These are phyloP conservation scores for Dictyostelium firmibasis DNA, from an alignment of 78 protist species.

Conservation along the genomic window DNA sequence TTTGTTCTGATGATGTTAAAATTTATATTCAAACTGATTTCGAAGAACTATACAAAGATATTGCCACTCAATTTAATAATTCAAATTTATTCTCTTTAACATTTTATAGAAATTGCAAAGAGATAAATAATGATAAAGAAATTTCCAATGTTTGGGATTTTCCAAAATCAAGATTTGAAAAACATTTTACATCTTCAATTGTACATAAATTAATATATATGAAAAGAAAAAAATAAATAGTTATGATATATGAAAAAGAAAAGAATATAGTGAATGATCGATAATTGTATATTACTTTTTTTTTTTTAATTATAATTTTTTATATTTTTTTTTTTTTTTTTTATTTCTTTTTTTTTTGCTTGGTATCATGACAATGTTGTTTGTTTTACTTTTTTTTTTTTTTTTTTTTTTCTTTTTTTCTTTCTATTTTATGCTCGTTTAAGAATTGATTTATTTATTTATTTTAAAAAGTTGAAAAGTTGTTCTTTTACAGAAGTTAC, in stretches of 20 bases:
- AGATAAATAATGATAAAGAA: not conserved
- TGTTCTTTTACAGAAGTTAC: slow-evolving; percentile 16
- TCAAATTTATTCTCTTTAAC: not conserved
- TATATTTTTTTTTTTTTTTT: not conserved
- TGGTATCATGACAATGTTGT: too few species aligned
- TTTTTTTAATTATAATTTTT: not conserved
- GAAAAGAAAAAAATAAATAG: not conserved
- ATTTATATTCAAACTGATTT: not conserved
- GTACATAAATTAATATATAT: not conserved
- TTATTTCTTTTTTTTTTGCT: not conserved
- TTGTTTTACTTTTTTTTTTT: not conserved
- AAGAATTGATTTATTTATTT: not conserved
- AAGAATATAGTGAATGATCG: too few species aligned
- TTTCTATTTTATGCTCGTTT: not conserved
- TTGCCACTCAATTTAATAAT: not conserved
- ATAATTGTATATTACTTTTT: too few species aligned
- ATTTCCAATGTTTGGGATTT: not conserved
- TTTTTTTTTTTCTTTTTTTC: not conserved
- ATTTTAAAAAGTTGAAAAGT: slow-evolving; percentile 5
- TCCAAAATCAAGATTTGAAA: not conserved
- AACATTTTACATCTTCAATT: not conserved
- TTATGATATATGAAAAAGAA: too few species aligned
- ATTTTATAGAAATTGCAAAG: not conserved
- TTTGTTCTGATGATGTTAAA: not conserved
- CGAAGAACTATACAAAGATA: not conserved